Evolutionary conservation across 495 filamentous ascomycete species (phyloP), one percentile per base, ranked within the genome.

Genomic region (Amorphotheca resinae): DNA sequence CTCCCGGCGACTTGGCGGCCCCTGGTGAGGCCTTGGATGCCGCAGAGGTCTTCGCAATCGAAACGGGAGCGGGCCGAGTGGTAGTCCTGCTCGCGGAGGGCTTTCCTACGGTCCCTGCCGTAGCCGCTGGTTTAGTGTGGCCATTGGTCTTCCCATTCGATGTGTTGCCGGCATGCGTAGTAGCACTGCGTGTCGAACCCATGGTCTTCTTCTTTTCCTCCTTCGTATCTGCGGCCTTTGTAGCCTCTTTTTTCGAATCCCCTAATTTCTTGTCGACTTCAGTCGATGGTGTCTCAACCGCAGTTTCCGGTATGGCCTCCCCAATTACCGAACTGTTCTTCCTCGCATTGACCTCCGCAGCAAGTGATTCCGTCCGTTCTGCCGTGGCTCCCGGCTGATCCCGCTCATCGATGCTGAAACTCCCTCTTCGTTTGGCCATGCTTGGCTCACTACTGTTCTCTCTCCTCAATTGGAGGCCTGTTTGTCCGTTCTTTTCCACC

Each of bases 401-500:
- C 11, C 40, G 35, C 34, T 49, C 54, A 28, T 56, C 44, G 15
- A 53, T 46, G 32, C 52, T 58, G 33, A 54, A 54, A 38, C 55
- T 55, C 31, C 40, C 43, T 38, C 49, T 44, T 35, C 52, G 33
- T 39, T 49, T 47, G 14, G 38, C 26, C 35, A 52, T 33, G 28
- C 46, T 55, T 17, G 48, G 44, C 35, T 57, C 48, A 46, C 42
- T 38, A 33, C 48, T 52, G 15, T 33, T 50, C 9, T 58, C 52
- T 23, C 46, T 50, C 22, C 44, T 50, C 23, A 54, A 9, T 22
- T 55, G 49, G 14, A 65, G 54, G 33, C 67, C 68, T 36, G 70
- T 59, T 31, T 66, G 62, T 33, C 69, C 72, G 55, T 69, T 72
- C 42, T 70, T 69, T 45, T 88, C 84, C 12, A 95, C 77, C 2